Base-by-base conservation (phyloP, 345 rosid genomes). In the Citropsis articulata region DNA sequence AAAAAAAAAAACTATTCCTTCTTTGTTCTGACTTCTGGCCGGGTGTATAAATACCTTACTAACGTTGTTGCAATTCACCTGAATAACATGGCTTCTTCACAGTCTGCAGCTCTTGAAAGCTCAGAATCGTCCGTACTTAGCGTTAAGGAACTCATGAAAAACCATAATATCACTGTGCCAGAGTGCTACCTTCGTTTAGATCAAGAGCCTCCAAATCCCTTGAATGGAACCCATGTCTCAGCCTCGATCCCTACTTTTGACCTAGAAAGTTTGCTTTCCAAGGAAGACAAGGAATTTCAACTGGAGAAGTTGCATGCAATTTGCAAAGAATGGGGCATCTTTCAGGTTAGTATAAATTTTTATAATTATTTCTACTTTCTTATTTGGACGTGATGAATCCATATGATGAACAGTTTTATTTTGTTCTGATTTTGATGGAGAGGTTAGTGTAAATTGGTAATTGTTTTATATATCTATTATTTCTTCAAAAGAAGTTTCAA, bases 271-370 rank as follows among this genome's bases (percentile, higher is more conserved):
- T 22, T 85, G 72, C 40, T 80, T 65, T 78, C 85, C 0, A 5
- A 14, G 25, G 81, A 85, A 42, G 70, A 66, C n/a, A 3, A 40
- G 3, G 75, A 65, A 5, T 45, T 56, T 13, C 84, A 85, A 36
- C 81, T 83, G 9, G 67, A 78, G 48, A 81, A 76, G 79, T 42
- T 85, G 53, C 79, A 83, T 72, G 69, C 81, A 38, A 9, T 76
- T 13, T 78, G 82, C 78, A 78, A 80, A 70, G 86, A 85, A 48
- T 85, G 88, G 88, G 87, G 86, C 25, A 22, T 83, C 79, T 81
- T 85, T 72, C 88, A 85, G 88, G 88, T 85, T 73, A 35, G 75
- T 30, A 21, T 21, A 48, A 4, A 5, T 45, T 45, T 45, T 45
- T 45, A 13, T 45, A 45, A 45, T 13, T 45, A 13, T 45, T 45